A percentile compares a stretch with the other conserved stretches of the same genome.
Evolutionary conservation across 225 moss, liverwort and hornwort species (phyloP).

Genomic region (Marchantia paleacea): DNA sequence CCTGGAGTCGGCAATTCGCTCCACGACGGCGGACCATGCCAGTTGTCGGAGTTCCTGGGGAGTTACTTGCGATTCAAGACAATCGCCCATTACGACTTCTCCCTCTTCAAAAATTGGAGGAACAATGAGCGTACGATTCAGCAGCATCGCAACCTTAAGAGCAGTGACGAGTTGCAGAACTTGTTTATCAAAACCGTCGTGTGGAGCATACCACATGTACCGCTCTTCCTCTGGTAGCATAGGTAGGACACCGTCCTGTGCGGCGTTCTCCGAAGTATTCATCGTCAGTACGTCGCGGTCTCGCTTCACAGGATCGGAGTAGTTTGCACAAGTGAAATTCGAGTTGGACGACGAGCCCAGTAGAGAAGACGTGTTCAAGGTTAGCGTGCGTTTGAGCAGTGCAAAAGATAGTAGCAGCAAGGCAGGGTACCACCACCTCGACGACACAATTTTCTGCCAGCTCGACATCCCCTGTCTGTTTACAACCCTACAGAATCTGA

Average conservation of each 20-base stretch:
- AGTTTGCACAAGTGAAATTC: not conserved
- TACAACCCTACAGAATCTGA: not conserved
- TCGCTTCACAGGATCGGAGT: not conserved
- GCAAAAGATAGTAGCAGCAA: not conserved
- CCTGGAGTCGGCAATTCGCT: conserved; percentile 46
- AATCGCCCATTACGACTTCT: conserved; percentile 47
- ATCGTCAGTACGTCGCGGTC: not conserved
- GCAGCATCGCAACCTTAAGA: conserved; percentile 51
- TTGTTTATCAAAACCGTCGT: conserved; percentile 68
- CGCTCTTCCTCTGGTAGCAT: conserved; percentile 29
- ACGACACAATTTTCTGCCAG: not conserved
- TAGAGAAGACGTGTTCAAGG: not conserved
- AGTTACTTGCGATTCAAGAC: conserved; percentile 36
- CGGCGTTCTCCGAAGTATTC: not conserved
- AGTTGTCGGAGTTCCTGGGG: conserved; percentile 42
- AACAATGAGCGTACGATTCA: conserved; percentile 64
- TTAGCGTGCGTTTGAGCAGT: not conserved
- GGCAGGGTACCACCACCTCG: not conserved
- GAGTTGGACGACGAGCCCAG: not conserved
- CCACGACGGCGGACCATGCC: conserved; percentile 42
- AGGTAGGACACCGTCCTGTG: not conserved
- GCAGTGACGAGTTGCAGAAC: conserved; percentile 53
- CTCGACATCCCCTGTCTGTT: not conserved
- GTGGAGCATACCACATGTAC: conserved; percentile 70
- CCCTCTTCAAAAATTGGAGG: conserved; percentile 72